Base-by-base conservation (phyloP, 257 asterid genomes). In the Phtheirospermum japonicum region DNA sequence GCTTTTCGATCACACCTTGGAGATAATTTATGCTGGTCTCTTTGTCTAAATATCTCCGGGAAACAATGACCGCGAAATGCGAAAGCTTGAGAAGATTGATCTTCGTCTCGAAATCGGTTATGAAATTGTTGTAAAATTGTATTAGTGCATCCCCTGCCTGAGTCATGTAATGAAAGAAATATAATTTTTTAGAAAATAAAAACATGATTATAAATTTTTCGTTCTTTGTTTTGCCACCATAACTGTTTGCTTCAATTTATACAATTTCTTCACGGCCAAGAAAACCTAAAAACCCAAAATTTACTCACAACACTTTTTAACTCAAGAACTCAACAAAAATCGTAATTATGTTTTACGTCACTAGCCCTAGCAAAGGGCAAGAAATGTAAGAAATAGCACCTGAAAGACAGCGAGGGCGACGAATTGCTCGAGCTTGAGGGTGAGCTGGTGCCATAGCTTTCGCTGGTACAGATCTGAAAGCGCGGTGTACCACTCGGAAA, bases 51-150 rank as follows among this genome's bases (percentile, higher is more conserved):
- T 93, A 89, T 67, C 67, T 88, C 32, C 94, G 83, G 67, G 97
- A 93, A 50, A 93, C 95, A 53, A 80, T 83, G 75, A 87, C 99
- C 32, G 92, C 88, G 61, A 93, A 89, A 76, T 89, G 99, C 28
- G 99, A 92, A 72, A 93, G 97, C 85, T 93, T 93, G 79, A 93
- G 94, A 57, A 85, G 95, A 71, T 93, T 89, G 83, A 93, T 93
- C 75, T 89, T 93, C 23, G 96, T 89, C 92, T 93, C 99, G 67
- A 93, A 93, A 58, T 93, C 96, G 3, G 92, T 76, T 54, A 93
- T 93, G 76, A 93, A 89, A 74, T 87, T 89, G 67, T 93, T 86
- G 80, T 93, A 89, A 10, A 93, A 70, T 69, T 93, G 99, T 62
- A 93, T 93, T 63, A 93, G 71, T 39, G 95, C 79, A 80, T 89